Conservation (phyloP, 495 filamentous ascomycete genomes). For the Cercophora newfieldiana region DNA sequence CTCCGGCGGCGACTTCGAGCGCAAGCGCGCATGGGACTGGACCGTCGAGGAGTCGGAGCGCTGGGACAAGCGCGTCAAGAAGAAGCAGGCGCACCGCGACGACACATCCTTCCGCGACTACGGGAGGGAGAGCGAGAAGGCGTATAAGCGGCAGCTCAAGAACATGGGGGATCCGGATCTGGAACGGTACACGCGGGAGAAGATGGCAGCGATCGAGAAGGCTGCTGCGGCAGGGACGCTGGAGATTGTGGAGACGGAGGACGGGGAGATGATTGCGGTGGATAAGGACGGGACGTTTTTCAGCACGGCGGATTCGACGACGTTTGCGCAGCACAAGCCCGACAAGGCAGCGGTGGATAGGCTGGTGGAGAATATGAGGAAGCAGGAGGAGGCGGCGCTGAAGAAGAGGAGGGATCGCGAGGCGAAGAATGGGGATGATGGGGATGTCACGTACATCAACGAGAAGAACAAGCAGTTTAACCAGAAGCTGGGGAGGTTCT, state of each 20-base stretch:
- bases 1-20: conserved; percentile 88
- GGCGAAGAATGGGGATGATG: conserved; percentile 71
- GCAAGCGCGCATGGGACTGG: conserved; percentile 98
- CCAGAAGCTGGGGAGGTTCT: conserved; percentile 91
- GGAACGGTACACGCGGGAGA: conserved; percentile 81
- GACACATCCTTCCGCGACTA: conserved; percentile 92
- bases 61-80: conserved; percentile 87
- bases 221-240: conserved; percentile 77
- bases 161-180: conserved; percentile 66
- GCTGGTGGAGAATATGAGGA: conserved; percentile 79
- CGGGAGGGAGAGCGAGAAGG: conserved; percentile 78
- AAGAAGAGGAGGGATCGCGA: conserved; percentile 80
- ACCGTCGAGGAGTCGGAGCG: conserved; percentile 89
- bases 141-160: conserved; percentile 88
- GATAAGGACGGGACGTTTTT: conserved; percentile 91
- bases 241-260: conserved; percentile 89
- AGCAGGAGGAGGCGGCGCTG: conserved; percentile 82
- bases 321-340: conserved; percentile 83
- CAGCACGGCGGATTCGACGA: conserved; percentile 75
- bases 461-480: conserved; percentile 99
- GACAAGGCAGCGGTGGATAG: conserved; percentile 88
- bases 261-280: conserved; percentile 91
- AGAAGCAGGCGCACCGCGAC: conserved; percentile 80
- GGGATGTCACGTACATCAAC: conserved; percentile 98
- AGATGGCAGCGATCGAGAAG: conserved; percentile 78